Percentiles rank a stretch among this genome's conserved stretches.
Conservation (phyloP, 257 asterid genomes). For the Nicotiana knightiana region DNA sequence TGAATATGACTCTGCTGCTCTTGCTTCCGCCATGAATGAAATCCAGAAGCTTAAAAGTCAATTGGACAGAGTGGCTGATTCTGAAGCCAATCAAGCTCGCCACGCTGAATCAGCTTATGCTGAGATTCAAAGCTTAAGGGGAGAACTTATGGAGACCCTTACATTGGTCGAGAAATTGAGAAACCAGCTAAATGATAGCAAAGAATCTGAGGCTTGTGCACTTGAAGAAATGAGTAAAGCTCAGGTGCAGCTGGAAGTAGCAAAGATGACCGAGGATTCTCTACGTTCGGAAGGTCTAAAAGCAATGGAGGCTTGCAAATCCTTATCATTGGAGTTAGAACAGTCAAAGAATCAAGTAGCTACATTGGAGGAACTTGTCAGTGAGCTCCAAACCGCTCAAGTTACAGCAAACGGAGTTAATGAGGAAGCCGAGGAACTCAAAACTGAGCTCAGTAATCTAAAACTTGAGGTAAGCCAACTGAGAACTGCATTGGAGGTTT, state of each 20-base stretch:
- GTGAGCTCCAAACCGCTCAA: slow-evolving; percentile 38
- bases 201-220: slow-evolving; percentile 56
- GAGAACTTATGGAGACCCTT: slow-evolving; percentile 54
- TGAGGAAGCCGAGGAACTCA: slow-evolving; percentile 18
- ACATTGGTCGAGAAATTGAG: slow-evolving; percentile 52
- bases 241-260: slow-evolving; percentile 50
- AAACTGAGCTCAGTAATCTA: slow-evolving; percentile 27
- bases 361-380: slow-evolving; percentile 50
- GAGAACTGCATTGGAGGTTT: slow-evolving; percentile 55
- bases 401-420: slow-evolving; percentile 14
- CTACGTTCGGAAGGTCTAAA: slow-evolving; percentile 37
- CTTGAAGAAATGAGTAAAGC: slow-evolving; percentile 47
- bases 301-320: slow-evolving; percentile 32
- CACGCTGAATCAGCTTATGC: slow-evolving; percentile 64
- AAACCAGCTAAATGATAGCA: slow-evolving; percentile 49
- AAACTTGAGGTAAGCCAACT: slow-evolving; percentile 43
- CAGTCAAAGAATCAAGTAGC: slow-evolving; percentile 39
- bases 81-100: slow-evolving; percentile 62
- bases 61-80: slow-evolving; percentile 46
- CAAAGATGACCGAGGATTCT: slow-evolving; percentile 45
- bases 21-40: slow-evolving; percentile 69
- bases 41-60: slow-evolving; percentile 67
- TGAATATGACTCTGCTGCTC: slow-evolving; percentile 59
- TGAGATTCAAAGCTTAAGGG: slow-evolving; percentile 53
- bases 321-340: slow-evolving; percentile 52